phyloP scores from a whole-genome alignment of 23 red algal genomes.

The Gracilaria gracilis region DNA sequence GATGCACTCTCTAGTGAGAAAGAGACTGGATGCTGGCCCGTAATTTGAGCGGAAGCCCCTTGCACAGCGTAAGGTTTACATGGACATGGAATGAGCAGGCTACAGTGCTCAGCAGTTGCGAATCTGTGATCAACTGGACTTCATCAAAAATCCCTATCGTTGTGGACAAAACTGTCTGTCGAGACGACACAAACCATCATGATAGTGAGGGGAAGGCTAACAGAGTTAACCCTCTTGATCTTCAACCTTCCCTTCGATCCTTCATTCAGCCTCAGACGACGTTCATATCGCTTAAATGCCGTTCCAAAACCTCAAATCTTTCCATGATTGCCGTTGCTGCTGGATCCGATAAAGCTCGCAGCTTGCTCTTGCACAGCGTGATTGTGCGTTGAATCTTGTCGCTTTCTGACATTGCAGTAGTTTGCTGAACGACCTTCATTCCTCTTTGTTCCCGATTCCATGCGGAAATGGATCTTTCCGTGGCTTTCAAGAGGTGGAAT shows the following conservation, averaged over 20 bases:
- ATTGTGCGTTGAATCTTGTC: slow-evolving; percentile 35
- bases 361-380: slow-evolving; percentile 29
- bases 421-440: not conserved
- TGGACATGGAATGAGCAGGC: too few relatives aligned
- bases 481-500: slow-evolving; percentile 41
- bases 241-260: not conserved
- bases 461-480: slow-evolving; percentile 23
- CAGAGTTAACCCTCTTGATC: not conserved
- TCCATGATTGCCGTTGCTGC: slow-evolving; percentile 4
- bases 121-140: too few relatives aligned
- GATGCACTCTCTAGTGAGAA: too few relatives aligned
- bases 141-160: too few relatives aligned
- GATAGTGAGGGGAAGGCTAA: not conserved
- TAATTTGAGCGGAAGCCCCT: too few relatives aligned
- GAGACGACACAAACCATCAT: too few relatives aligned
- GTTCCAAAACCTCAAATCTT: slow-evolving; percentile 24
- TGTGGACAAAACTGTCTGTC: too few relatives aligned
- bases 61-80: too few relatives aligned
- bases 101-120: too few relatives aligned
- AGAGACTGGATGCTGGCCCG: too few relatives aligned
- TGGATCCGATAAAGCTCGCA: slow-evolving; percentile 35
- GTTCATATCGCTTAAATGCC: slow-evolving; percentile 31
- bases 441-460: slow-evolving; percentile 27
- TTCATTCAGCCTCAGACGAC: not conserved
- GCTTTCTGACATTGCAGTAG: slow-evolving; percentile 2